Evolutionary conservation across 345 rosid genomes (phyloP).

Genomic region (Lagerstroemia speciosa): DNA sequence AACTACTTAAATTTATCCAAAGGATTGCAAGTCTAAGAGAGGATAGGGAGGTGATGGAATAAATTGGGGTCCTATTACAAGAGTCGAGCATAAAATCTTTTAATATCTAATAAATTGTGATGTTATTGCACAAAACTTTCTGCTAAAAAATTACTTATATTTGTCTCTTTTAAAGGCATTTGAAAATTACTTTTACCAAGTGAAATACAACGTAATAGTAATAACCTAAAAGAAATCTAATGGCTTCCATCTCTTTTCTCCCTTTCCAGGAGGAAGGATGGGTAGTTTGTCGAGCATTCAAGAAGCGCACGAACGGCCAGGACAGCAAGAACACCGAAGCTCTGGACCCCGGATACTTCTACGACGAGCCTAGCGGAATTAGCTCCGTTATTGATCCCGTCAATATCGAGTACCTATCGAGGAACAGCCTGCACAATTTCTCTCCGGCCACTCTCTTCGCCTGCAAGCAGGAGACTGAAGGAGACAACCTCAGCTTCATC

Average conservation of each 20-base stretch:
- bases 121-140: too few species aligned
- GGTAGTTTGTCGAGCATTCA: conserved; percentile 97
- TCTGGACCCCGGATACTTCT: conserved; percentile 62
- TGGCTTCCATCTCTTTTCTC: background rate
- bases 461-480: conserved; percentile 73
- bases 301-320: conserved; percentile 50
- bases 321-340: conserved; percentile 45
- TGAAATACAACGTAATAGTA: too few species aligned
- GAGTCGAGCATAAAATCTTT: too few species aligned
- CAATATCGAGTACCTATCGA: conserved; percentile 35
- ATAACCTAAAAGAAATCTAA: too few species aligned
- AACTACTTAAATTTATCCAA: too few species aligned
- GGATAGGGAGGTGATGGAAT: too few species aligned
- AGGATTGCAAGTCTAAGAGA: too few species aligned
- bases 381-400: conserved; percentile 44
- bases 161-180: too few species aligned
- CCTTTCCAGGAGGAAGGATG: conserved; percentile 87
- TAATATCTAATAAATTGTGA: too few species aligned
- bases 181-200: too few species aligned
- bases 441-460: conserved; percentile 32
- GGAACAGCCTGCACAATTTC: conserved; percentile 29
- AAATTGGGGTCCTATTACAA: too few species aligned
- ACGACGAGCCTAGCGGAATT: conserved; percentile 45
- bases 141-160: too few species aligned
- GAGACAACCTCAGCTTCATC: conserved; percentile 46